These are phyloP conservation scores for Xylariaceae sp. DNA, from an alignment of 2,329 filamentous ascomycete genomes.

Conservation along the genomic window DNA sequence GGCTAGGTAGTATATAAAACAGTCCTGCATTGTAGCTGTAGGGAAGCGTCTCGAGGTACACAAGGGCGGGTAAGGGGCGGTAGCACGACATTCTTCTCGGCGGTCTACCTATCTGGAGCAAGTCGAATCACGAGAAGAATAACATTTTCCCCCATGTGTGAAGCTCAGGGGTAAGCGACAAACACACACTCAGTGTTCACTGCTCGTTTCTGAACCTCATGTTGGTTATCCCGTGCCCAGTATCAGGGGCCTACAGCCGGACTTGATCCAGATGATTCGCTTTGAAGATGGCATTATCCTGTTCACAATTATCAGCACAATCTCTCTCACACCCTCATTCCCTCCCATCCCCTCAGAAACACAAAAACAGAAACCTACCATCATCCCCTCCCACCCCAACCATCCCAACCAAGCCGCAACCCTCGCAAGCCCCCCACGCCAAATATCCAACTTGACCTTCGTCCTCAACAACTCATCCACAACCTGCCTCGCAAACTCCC, in stretches of 20 bases:
- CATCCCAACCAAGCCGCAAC: conserved; percentile 28
- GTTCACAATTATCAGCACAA: conserved; percentile 2
- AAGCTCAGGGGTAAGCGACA: too few relatives aligned
- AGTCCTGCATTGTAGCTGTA: neutral
- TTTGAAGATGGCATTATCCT: conserved; percentile 24
- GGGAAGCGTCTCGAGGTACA: neutral
- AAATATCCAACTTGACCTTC: conserved; percentile 26
- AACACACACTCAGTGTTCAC: too few relatives aligned
- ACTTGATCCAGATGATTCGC: conserved; percentile 22
- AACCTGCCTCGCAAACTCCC: conserved; percentile 29
- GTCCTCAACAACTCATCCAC: conserved; percentile 27
- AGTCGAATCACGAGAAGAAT: neutral
- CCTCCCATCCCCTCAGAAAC: neutral
- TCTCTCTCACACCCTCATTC: neutral
- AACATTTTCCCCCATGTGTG: neutral
- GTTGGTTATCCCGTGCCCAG: neutral
- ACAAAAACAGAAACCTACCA: conserved; percentile 23
- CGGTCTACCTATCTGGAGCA: neutral
- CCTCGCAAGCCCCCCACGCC: conserved; percentile 28
- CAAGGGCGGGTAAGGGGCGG: neutral
- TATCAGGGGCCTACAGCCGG: neutral
- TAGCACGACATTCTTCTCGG: neutral
- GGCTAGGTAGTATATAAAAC: too few relatives aligned
- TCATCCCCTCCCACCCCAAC: conserved; percentile 32
- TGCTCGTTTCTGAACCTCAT: too few relatives aligned